Evolutionary conservation across 108 stramenopile species (phyloP).

Genomic region (Nitzschia inconspicua): DNA sequence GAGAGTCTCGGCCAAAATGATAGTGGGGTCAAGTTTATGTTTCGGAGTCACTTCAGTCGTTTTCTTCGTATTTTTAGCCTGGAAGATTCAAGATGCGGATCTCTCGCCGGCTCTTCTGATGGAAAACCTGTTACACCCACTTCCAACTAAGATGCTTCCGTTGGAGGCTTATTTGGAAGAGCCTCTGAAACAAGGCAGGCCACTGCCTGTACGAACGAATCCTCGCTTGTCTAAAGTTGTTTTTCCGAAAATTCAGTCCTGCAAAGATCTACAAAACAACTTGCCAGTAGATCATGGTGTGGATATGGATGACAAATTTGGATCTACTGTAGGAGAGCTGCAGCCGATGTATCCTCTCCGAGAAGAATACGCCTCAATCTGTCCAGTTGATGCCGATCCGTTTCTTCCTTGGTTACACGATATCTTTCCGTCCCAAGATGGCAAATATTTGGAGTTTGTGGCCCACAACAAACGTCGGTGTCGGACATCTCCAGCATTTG

Average conservation of each 20-base stretch:
- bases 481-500: constrained; percentile 29
- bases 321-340: constrained; percentile 24
- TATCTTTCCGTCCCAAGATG: constrained; percentile 31
- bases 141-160: too few species aligned
- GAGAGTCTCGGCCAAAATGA: too few species aligned
- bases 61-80: too few species aligned
- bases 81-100: too few species aligned
- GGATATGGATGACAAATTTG: constrained; percentile 20
- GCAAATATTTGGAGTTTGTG: constrained; percentile 36
- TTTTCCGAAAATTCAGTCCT: constrained; percentile 34
- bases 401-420: constrained; percentile 74
- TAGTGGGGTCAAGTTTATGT: too few species aligned
- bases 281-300: constrained; percentile 51
- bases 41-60: too few species aligned
- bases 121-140: too few species aligned
- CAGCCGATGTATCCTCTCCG: constrained; percentile 22
- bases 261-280: constrained; percentile 51
- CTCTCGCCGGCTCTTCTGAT: too few species aligned
- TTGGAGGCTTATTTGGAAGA: constrained; percentile 29
- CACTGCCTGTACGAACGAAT: constrained; percentile 46
- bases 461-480: constrained; percentile 72
- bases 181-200: constrained; percentile 33
- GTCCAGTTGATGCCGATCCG: constrained; percentile 59
- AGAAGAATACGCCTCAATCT: constrained; percentile 35
- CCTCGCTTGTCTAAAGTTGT: constrained; percentile 18